Conservation (phyloP, 306 rosid genomes). For the Glycyrrhiza uralensis region DNA sequence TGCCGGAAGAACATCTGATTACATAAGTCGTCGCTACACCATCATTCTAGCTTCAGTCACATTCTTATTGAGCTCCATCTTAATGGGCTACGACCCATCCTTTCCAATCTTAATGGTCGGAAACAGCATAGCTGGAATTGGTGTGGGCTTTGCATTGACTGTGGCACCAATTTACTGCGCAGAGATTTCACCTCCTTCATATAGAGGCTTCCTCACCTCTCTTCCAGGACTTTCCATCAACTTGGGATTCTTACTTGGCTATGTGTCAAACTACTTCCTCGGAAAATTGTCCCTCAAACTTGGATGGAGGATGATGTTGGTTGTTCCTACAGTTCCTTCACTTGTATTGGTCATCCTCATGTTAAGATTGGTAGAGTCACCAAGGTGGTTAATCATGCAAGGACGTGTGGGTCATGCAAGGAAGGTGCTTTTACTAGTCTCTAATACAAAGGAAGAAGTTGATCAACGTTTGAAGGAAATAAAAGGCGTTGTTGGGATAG, state of each 20-base stretch:
- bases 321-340: conserved; percentile 64
- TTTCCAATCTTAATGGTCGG: conserved; percentile 50
- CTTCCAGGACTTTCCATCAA: too few relatives aligned
- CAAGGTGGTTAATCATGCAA: conserved; percentile 79
- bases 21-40: conserved; percentile 68
- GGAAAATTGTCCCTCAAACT: conserved; percentile 40
- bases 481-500: conserved; percentile 57
- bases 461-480: conserved; percentile 48
- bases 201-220: conserved; percentile 56
- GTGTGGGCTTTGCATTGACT: conserved; percentile 70
- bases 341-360: conserved; percentile 40
- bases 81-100: conserved; percentile 69
- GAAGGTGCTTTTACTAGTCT: conserved; percentile 36
- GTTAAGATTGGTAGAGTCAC: conserved; percentile 63
- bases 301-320: conserved; percentile 80
- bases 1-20: conserved; percentile 66
- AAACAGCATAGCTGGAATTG: conserved; percentile 57
- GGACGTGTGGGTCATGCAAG: conserved; percentile 63
- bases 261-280: conserved; percentile 52
- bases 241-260: conserved; percentile 58
- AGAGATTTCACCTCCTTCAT: conserved; percentile 59
- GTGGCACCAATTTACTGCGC: conserved; percentile 68
- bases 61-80: conserved; percentile 56
- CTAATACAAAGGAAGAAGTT: conserved; percentile 58
- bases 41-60: conserved; percentile 42